Conservation (phyloP, 306 rosid genomes). For the Carpinus fangiana region DNA sequence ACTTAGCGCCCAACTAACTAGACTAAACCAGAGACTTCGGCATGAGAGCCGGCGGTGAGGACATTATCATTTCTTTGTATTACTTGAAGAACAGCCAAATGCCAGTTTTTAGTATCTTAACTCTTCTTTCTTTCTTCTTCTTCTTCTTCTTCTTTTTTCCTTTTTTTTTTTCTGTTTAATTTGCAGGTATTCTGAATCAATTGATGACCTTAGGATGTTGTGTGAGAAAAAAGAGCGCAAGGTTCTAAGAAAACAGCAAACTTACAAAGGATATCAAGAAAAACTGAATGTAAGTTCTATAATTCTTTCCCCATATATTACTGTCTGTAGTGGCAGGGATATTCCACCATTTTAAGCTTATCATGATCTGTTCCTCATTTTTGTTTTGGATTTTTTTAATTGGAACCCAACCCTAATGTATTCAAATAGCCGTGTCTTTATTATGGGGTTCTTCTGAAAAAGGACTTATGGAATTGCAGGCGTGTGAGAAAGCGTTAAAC, state of each 20-base stretch:
- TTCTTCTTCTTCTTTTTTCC: neutral
- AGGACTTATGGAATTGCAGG: constrained; percentile 39
- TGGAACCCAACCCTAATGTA: neutral
- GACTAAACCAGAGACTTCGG: constrained; percentile 55
- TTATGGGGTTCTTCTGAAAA: neutral
- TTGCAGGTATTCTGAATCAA: constrained; percentile 69
- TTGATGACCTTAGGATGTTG: constrained; percentile 70
- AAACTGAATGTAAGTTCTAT: constrained; percentile 46
- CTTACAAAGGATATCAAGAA: constrained; percentile 60
- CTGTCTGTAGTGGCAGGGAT: neutral
- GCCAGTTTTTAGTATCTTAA: constrained; percentile 5
- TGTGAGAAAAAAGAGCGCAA: constrained; percentile 65
- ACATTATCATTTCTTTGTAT: constrained; percentile 16
- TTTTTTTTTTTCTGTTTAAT: constrained; percentile 6
- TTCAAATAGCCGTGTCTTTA: constrained; percentile 1
- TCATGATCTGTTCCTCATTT: neutral
- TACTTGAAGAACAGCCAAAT: constrained; percentile 22
- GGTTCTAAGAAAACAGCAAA: constrained; percentile 57
- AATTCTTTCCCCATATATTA: neutral
- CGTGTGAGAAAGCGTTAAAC: constrained; percentile 63
- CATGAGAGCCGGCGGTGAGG: constrained; percentile 67
- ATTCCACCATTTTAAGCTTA: neutral
- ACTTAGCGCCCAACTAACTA: constrained; percentile 64
- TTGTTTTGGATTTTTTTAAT: neutral
- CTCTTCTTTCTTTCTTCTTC: neutral